A percentile compares a stretch with the other conserved stretches of the same genome.
These are phyloP conservation scores for Leishmania tarentolae DNA, from an alignment of 208 protist genomes.

Conservation along the genomic window DNA sequence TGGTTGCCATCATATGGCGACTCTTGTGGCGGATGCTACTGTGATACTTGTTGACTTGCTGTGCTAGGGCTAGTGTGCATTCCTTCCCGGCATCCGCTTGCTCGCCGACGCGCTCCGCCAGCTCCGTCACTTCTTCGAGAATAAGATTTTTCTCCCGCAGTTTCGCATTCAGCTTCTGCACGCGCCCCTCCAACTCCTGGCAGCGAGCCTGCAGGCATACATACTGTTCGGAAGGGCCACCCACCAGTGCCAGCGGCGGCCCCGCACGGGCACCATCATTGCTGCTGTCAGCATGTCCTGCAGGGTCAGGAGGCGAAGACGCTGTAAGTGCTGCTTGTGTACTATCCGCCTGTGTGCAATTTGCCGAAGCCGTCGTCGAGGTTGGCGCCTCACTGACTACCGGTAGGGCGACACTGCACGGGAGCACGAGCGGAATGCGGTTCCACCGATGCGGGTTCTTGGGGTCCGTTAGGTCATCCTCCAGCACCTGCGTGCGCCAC, in stretches of 20 bases:
- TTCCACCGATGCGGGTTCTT: constrained; percentile 86
- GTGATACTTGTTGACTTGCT: constrained; percentile 94
- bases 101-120: constrained; percentile 83
- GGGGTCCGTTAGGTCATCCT: constrained; percentile 86
- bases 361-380: not conserved
- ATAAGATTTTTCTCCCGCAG: constrained; percentile 97
- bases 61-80: constrained; percentile 92
- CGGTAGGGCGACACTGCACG: not conserved
- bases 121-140: constrained; percentile 93
- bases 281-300: constrained; percentile 3
- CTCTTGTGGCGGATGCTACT: constrained; percentile 86
- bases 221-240: constrained; percentile 70
- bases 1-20: constrained; percentile 95
- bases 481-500: constrained; percentile 76
- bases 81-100: constrained; percentile 88
- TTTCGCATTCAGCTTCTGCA: constrained; percentile 93
- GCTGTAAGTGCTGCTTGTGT: not conserved
- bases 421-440: constrained; percentile 24
- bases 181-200: constrained; percentile 89
- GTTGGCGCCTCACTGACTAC: constrained; percentile 1
- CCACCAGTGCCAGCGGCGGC: constrained; percentile 16
- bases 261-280: not conserved
- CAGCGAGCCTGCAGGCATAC: constrained; percentile 88
- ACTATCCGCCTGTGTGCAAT: not conserved
- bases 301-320: not conserved